These are phyloP conservation scores for Candida silvicultrix DNA, from an alignment of 805 yeast genomes.

Conservation along the genomic window DNA sequence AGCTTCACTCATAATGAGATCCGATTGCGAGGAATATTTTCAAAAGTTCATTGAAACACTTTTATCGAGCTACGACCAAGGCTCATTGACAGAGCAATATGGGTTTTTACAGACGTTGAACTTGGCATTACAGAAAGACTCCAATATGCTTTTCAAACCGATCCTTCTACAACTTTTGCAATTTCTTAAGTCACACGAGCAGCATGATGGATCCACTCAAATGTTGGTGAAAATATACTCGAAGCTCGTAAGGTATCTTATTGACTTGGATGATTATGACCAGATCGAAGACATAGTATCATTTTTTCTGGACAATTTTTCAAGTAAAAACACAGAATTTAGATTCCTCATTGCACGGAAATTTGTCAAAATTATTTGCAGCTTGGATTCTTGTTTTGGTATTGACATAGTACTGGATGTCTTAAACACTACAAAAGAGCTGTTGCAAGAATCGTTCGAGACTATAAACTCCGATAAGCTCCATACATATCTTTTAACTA, in stretches of 20 bases:
- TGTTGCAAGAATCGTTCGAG: slow-evolving; percentile 24
- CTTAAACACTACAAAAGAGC: slow-evolving; percentile 14
- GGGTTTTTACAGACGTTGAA: slow-evolving; percentile 16
- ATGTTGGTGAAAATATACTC: slow-evolving; percentile 20
- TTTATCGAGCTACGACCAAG: slow-evolving; percentile 10
- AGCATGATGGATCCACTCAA: slow-evolving; percentile 8
- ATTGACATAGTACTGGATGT: slow-evolving; percentile 32
- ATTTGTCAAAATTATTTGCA: slow-evolving; percentile 39
- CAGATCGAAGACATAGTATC: slow-evolving; percentile 43
- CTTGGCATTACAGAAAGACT: slow-evolving; percentile 17
- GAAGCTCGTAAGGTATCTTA: slow-evolving; percentile 14
- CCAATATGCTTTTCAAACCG: slow-evolving; percentile 1
- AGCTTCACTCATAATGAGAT: slow-evolving; percentile 25
- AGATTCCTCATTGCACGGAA: slow-evolving; percentile 66
- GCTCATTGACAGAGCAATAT: slow-evolving; percentile 1
- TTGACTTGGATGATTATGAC: slow-evolving; percentile 9
- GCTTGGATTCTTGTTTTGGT: slow-evolving; percentile 30
- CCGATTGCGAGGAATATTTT: slow-evolving; percentile 12
- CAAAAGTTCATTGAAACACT: slow-evolving; percentile 11
- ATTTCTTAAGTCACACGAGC: not conserved
- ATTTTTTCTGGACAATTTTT: slow-evolving; percentile 37
- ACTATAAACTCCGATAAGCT: slow-evolving; percentile 25
- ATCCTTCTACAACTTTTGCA: not conserved
- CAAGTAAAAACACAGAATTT: slow-evolving; percentile 45
- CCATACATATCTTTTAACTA: slow-evolving; percentile 28